A percentile compares a stretch with the other conserved stretches of the same genome.
These are phyloP conservation scores for Fusarium hostae DNA, from an alignment of 2,329 filamentous ascomycete species.

Conservation along the genomic window DNA sequence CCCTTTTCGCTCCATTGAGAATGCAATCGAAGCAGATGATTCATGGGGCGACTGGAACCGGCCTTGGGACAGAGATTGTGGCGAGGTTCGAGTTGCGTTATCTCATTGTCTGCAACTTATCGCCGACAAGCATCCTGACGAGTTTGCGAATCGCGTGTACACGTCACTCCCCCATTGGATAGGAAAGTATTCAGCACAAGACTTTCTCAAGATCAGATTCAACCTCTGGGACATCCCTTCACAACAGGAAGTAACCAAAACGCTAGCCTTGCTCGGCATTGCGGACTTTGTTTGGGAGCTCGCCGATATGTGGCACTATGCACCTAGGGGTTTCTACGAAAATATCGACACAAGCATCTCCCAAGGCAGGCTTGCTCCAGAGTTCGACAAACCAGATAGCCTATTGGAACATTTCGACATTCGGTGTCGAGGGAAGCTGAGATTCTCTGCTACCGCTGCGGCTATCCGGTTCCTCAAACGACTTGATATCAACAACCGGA, in stretches of 20 bases:
- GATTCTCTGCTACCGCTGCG: slow-evolving; percentile 21
- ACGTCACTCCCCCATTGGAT: background rate
- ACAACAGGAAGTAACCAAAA: accelerated
- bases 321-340: accelerated
- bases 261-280: background rate
- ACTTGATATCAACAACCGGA: too few relatives aligned
- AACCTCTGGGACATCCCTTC: background rate
- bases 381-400: background rate
- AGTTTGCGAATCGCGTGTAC: background rate
- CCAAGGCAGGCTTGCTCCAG: background rate
- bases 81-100: background rate
- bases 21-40: too few relatives aligned
- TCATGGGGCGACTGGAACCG: too few relatives aligned
- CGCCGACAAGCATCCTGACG: background rate
- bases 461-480: slow-evolving; percentile 16
- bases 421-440: background rate
- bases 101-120: background rate
- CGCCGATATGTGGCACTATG: background rate
- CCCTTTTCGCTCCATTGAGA: accelerated
- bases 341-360: background rate
- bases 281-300: background rate
- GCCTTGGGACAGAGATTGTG: too few relatives aligned
- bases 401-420: background rate
- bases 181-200: background rate
- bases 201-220: background rate